Evolutionary conservation across 2,329 filamentous ascomycete species (phyloP), one percentile per base, ranked within the genome.

Genomic region (Penicillium sp.): DNA sequence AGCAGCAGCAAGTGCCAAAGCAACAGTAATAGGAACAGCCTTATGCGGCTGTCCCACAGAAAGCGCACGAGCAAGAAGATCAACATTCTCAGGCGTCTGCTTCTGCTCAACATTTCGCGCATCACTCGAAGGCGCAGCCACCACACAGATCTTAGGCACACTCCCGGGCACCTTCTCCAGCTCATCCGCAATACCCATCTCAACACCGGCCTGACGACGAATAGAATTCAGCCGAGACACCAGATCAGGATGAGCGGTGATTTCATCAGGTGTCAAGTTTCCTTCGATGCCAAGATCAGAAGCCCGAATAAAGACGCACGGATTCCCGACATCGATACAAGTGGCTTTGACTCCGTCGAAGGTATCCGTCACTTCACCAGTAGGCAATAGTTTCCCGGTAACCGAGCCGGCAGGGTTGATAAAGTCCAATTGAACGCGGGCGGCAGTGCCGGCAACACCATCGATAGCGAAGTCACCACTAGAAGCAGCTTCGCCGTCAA

Each of bases 301-400:
- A 0, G 85, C 83, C 7, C 73, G 72, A 0, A 89, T 73, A 63
- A 89, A 89, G 13, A 86, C 77, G 44, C 81, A 83, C 0, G 86
- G 87, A 60, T 88, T 88, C 1, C 81, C 81, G 1, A 83, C 83
- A 57, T 89, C 87, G 1, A 88, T 77, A 24, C 86, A 82, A 2
- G 83, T 86, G 0, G 79, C 82, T 3, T 67, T 60, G 4, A 84
- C 67, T 0, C 74, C 77, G 7, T 77, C 72, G 14, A 89, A 72
- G 0, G 48, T 65, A 63, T 89, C 84, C 0, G 79, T 65, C 0
- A 72, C 64, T 38, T 79, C 81, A 0, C 84, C 84, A 0, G 86
- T 88, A 0, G 85, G 85, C 8, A 88, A 74, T 0, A 84, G 64
- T 56, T 77, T 81, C 2, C 85, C 84, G 0, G 87, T 89, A 64